Evolutionary conservation across 1,139 yeast genomes (phyloP).

Genomic region (Yamadazyma taylorii): DNA sequence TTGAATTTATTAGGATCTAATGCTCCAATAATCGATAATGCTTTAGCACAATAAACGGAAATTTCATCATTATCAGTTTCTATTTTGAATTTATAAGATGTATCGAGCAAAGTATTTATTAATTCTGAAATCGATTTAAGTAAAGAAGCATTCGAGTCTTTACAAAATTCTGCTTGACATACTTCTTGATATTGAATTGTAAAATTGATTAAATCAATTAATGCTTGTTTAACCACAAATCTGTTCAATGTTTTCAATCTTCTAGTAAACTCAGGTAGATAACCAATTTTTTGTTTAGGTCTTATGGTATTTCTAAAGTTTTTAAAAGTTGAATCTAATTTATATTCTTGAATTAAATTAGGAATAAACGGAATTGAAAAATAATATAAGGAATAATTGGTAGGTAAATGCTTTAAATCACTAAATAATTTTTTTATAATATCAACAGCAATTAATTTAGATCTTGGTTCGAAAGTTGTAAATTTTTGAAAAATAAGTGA

Average conservation of each 20-base stretch:
- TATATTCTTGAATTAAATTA: constrained; percentile 32
- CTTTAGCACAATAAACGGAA: constrained; percentile 61
- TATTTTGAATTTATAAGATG: constrained; percentile 57
- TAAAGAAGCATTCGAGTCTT: constrained; percentile 23
- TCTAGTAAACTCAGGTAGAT: constrained; percentile 51
- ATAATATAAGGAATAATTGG: constrained; percentile 45
- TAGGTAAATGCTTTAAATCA: constrained; percentile 33
- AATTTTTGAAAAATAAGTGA: constrained; percentile 63
- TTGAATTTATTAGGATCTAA: constrained; percentile 66
- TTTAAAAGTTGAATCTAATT: constrained; percentile 23
- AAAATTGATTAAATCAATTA: constrained; percentile 62
- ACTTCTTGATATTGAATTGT: constrained; percentile 48
- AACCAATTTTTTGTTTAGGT: constrained; percentile 27
- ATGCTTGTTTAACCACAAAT: constrained; percentile 75
- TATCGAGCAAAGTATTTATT: constrained; percentile 57
- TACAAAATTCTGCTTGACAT: constrained; percentile 40
- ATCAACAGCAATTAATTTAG: constrained; percentile 47
- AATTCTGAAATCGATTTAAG: constrained; percentile 41
- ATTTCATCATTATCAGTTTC: constrained; percentile 38
- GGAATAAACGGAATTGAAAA: constrained; percentile 52
- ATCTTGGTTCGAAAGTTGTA: constrained; percentile 44
- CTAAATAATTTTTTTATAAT: constrained; percentile 43
- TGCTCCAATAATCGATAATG: constrained; percentile 77
- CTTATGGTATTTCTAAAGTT: constrained; percentile 23
- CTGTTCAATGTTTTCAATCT: constrained; percentile 68